Base-by-base conservation (phyloP, 1,139 yeast genomes). In the Taphrina pruni region DNA sequence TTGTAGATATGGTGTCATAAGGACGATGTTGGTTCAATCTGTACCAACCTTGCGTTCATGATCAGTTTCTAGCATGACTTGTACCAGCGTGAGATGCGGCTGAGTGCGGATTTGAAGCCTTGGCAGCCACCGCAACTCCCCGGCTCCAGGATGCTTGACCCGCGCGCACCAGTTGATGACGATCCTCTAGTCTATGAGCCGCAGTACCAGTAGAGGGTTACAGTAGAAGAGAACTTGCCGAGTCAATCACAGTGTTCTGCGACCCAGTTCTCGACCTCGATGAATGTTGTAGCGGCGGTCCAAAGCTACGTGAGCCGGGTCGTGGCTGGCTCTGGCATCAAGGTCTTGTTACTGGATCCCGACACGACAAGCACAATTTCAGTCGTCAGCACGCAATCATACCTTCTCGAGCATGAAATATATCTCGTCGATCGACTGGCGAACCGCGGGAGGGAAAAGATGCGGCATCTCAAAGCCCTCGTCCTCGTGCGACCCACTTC, bases 331-430 rank as follows among this genome's bases (percentile, higher is more conserved):
- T 70, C 73, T 14, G 73, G 74, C 50, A 87, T 93, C 70, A 87
- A 86, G 72, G 96, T 93, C 45, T 81, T 94, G 50, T 81, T 94
- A 57, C 83, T 95, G 70, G 99, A 94, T 77, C 81, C 85, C 69
- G 82, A 83, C 73, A 94, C 99, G 0, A 89, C 96, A 17, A 84
- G 92, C 0, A 86, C 92, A 39, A 86, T 95, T 32, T 91, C 97
- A 17, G 84, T 94, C 84, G 86, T 89, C 73, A 86, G 96, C 56
- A 89, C 97, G 1, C 99, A 95, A 78, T 88, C 96, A 6, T 89
- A 88, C 73, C 82, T 94, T 65, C 83, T 94, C 62, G 87, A 88
- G 73, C 86, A 90, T 73, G 97, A 93, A 72, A 86, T 94, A 26
- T 91, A 90, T 71, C 82, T 94, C 65, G 87, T 92, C 60, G 97